Evolutionary conservation across 176 grass and related monocot genomes (phyloP), one percentile per base, ranked within the genome.

Genomic region (Pontederia crassipes): DNA sequence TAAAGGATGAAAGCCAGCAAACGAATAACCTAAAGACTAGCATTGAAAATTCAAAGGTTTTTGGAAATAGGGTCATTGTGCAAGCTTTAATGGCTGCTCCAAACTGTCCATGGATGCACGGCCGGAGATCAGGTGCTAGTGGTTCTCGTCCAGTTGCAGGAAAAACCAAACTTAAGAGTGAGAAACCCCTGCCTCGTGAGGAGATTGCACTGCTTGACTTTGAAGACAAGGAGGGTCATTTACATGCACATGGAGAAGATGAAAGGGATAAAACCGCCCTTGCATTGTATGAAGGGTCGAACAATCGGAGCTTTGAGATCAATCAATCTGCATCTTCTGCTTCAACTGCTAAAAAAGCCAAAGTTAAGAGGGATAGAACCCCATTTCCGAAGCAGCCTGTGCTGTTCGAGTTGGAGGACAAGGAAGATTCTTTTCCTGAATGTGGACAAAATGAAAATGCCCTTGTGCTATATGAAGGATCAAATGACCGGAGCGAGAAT

Each of bases 31-130:
- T 45, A 54, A 75, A n/a, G 12, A 6, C 54, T 72, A 57, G 65
- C 35, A 55, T 15, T 47, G 52, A 71, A 50, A 18, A 58, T 65
- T 28, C 56, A 46, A 48, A 79, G 11, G 8, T 64, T 35, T 48
- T 49, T 62, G 58, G 8, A 32, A 16, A 80, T 0, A 73, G 14
- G 50, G 2, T 68, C 62, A 72, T 80, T 45, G 70, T 80, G 54
- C 79, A 72, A 65, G 82, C 69, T 80, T 72, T 86, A 66, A 83
- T 86, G 76, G 73, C 79, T 59, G 56, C 57, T 13, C 53, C 54
- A 48, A 71, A 65, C 61, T 86, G 73, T 71, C 82, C 79, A 13
- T 77, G 87, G 87, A 49, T n/a, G 66, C 61, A 57, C 57, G 60
- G 73, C 48, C 62, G 52, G 27, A 86, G 65, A 32, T 64, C 62